Evolutionary conservation across 176 grass and related monocot species (phyloP).

Genomic region (Bonia amplexicaulis): DNA sequence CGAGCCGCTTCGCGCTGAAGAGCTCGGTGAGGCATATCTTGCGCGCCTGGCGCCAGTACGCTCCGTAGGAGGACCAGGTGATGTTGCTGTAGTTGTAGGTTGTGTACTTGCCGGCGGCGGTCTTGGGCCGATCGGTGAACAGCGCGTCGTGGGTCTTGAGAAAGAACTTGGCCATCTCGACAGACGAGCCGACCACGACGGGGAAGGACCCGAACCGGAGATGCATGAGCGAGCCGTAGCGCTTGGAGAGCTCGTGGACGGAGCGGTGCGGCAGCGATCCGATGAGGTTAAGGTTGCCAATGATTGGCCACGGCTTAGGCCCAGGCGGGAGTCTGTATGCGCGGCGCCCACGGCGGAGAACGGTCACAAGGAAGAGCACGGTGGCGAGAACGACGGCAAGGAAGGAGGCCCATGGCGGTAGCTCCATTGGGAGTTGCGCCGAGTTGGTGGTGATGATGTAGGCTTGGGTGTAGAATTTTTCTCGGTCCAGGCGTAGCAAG

Average conservation of each 20-base stretch:
- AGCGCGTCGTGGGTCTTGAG: conserved; percentile 35
- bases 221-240: conserved; percentile 35
- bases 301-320: conserved; percentile 36
- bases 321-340: conserved; percentile 37
- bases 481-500: too few species aligned
- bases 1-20: conserved; percentile 36
- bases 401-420: conserved; percentile 10
- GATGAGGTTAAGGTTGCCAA: conserved; percentile 51
- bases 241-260: conserved; percentile 34
- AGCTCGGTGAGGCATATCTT: conserved; percentile 52
- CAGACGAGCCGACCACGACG: conserved; percentile 35
- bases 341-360: background rate
- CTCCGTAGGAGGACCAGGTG: conserved; percentile 33
- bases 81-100: conserved; percentile 40
- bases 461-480: background rate
- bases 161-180: conserved; percentile 34
- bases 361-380: conserved; percentile 8
- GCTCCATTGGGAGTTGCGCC: conserved; percentile 18
- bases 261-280: conserved; percentile 32
- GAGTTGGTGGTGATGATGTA: background rate
- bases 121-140: conserved; percentile 35
- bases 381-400: background rate
- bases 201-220: conserved; percentile 34
- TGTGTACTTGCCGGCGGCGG: conserved; percentile 1
- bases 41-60: conserved; percentile 38